These are phyloP conservation scores for Ramaria sp. DNA, from an alignment of 768 basidiomycete genomes.

Conservation along the genomic window DNA sequence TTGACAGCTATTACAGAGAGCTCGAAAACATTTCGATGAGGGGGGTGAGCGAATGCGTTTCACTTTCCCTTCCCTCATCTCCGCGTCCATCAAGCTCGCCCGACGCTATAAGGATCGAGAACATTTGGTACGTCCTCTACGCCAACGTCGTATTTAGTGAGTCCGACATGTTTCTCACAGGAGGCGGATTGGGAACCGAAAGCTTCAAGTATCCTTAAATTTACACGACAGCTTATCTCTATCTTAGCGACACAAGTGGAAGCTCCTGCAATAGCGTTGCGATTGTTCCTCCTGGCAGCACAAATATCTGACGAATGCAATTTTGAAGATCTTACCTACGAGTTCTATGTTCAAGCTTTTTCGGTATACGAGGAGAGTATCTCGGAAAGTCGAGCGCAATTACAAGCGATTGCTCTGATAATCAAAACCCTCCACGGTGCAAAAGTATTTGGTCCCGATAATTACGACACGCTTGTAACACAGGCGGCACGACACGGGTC, in stretches of 20 bases:
- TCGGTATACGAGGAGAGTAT: constrained; percentile 97
- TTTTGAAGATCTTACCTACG: constrained; percentile 93
- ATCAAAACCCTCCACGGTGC: constrained; percentile 85
- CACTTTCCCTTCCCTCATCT: constrained; percentile 94
- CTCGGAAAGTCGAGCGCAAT: constrained; percentile 87
- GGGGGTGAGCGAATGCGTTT: constrained; percentile 94
- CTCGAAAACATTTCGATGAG: constrained; percentile 78
- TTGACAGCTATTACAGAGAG: constrained; percentile 76
- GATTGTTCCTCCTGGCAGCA: constrained; percentile 90
- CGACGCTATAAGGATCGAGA: constrained; percentile 82
- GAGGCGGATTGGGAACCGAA: constrained; percentile 82
- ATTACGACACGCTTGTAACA: constrained; percentile 95
- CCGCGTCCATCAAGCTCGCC: constrained; percentile 86
- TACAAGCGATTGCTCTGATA: constrained; percentile 94
- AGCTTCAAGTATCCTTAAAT: constrained; percentile 85
- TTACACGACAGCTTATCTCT: constrained; percentile 85
- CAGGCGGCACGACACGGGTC: constrained; percentile 98
- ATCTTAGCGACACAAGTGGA: constrained; percentile 92
- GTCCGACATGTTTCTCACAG: constrained; percentile 26
- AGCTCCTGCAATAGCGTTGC: constrained; percentile 82
- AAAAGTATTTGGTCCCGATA: constrained; percentile 86
- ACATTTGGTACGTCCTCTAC: constrained; percentile 39
- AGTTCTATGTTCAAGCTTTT: constrained; percentile 96
- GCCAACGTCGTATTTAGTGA: not conserved
- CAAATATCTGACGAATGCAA: constrained; percentile 92